phyloP scores from a whole-genome alignment of 148 eudicot genomes.

The Diospyros lotus region DNA sequence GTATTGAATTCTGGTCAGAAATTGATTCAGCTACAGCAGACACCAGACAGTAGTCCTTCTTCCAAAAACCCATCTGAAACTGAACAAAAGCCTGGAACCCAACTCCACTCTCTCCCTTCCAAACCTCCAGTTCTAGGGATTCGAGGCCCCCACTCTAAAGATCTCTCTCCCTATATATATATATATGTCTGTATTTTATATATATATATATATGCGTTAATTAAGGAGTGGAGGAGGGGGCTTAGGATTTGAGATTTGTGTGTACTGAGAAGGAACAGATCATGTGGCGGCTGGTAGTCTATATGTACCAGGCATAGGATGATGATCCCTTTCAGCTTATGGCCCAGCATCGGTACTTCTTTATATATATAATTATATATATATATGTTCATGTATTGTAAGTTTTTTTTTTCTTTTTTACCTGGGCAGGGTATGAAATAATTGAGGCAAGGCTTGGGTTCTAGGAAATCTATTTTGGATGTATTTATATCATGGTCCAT shows the following conservation, averaged over 20 bases:
- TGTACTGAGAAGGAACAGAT: too few relatives aligned
- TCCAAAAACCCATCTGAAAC: background rate
- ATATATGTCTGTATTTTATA: too few relatives aligned
- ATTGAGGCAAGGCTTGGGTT: constrained; percentile 21
- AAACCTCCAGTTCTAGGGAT: background rate
- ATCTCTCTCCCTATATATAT: too few relatives aligned
- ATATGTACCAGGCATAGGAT: background rate
- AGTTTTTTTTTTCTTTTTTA: constrained; percentile 10
- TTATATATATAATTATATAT: background rate
- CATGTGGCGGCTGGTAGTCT: too few relatives aligned
- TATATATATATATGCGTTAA: too few relatives aligned
- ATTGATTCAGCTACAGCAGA: too few relatives aligned
- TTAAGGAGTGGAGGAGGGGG: too few relatives aligned
- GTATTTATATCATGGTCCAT: constrained; percentile 22
- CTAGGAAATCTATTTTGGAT: constrained; percentile 38
- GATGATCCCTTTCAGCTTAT: background rate
- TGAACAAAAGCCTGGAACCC: background rate
- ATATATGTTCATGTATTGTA: background rate
- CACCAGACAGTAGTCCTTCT: too few relatives aligned
- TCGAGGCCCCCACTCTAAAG: background rate
- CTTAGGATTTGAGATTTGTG: too few relatives aligned
- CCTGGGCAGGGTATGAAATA: constrained; percentile 23
- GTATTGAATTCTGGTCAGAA: constrained; percentile 18
- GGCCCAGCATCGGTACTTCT: background rate
- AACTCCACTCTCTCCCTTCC: background rate